Evolutionary conservation across 2,329 filamentous ascomycete genomes (phyloP), one percentile per base, ranked within the genome.

Genomic region (Verticillium alfalfae): DNA sequence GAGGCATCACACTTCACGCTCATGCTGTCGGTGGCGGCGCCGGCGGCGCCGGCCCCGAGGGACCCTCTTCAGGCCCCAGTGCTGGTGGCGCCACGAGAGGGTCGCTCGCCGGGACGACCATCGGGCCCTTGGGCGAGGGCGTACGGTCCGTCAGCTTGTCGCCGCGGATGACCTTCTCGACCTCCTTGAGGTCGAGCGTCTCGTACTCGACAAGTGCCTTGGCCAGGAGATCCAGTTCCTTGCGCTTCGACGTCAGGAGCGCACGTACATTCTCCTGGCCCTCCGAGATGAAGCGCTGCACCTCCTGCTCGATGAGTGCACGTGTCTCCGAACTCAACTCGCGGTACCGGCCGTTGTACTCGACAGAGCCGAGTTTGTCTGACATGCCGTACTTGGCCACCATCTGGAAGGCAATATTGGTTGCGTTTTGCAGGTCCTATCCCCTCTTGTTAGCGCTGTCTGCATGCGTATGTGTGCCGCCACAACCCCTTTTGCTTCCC

Each of bases 181-280:
- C 96, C 75, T 99, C 95, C 3, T 90, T 88, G 74, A 89, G 91
- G 73, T 90, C 90, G 59, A 99, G 79, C 0, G 93, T 97, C 80
- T 99, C 95, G 75, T 97, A 98, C 75, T 97, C 89, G 38, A 99
- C 87, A 10, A 99, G 83, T 6, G 93, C 95, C 70, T 93, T 88
- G 34, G 95, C 94, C 10, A 99, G 80, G 12, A 92, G 81, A 69
- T 99, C 94, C 8, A 99, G 84, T 74, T 97, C 94, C 63, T 90
- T 88, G 61, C 93, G 87, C 73, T 90, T 92, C 39, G 86, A 84
- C 1, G 83, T 85, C 56, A 99, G 78, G 5, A 98, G 81, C 56
- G 84, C 84, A 56, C 81, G 78, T 52, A 93, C 92, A 39, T 93
- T 89, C 61, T 85, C 81, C 64, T 92, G 89, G 16, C 90, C 91